These are phyloP conservation scores for Quercus tomentella DNA, from an alignment of 331 rosid genomes.

Conservation along the genomic window DNA sequence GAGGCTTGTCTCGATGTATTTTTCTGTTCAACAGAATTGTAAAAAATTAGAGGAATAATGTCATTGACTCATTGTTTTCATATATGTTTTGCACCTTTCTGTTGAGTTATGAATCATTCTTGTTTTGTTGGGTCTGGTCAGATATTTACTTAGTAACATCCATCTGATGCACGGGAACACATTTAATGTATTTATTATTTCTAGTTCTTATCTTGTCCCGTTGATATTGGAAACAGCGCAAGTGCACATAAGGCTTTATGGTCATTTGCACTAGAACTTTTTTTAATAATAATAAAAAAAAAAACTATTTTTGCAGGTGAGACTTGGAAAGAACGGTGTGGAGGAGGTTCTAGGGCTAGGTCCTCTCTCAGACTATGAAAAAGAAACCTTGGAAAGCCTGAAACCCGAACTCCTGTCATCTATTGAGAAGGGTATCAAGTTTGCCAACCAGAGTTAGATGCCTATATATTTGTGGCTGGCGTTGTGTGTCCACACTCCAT, in stretches of 20 bases:
- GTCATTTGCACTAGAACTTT: not conserved
- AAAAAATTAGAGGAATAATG: too few relatives aligned
- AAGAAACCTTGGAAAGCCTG: constrained; percentile 71
- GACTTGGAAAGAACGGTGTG: constrained; percentile 90
- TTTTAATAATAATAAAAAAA: not conserved
- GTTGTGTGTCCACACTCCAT: constrained; percentile 10
- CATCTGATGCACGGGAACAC: too few relatives aligned
- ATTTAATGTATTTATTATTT: too few relatives aligned
- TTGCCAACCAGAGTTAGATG: constrained; percentile 54
- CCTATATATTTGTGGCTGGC: not conserved
- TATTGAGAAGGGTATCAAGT: constrained; percentile 90
- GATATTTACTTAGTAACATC: too few relatives aligned
- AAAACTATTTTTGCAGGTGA: constrained; percentile 41
- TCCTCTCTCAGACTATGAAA: constrained; percentile 73
- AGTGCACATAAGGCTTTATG: not conserved
- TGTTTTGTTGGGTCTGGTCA: too few relatives aligned
- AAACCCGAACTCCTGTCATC: constrained; percentile 74
- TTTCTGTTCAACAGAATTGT: too few relatives aligned
- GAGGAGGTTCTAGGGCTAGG: constrained; percentile 81
- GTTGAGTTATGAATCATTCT: too few relatives aligned
- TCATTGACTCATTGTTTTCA: too few relatives aligned
- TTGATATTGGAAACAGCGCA: not conserved
- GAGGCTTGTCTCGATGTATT: too few relatives aligned
- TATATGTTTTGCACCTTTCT: too few relatives aligned
- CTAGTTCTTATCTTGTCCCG: not conserved